Evolutionary conservation across 495 filamentous ascomycete genomes (phyloP).

Genomic region (Massariosphaeria phaeospora): DNA sequence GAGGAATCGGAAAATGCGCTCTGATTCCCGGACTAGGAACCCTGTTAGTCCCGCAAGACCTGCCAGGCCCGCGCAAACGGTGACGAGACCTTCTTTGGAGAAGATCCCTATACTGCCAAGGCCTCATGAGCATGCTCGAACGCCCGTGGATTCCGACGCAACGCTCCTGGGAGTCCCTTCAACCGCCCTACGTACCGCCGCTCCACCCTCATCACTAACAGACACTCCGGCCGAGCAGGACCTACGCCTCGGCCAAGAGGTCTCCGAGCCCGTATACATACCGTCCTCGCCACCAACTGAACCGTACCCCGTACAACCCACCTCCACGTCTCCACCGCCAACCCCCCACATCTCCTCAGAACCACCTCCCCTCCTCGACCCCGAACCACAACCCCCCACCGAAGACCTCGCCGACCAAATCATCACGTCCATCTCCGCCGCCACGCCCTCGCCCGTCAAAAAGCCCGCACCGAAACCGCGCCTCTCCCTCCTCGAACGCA

Average conservation of each 20-base stretch:
- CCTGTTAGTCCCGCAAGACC: background rate
- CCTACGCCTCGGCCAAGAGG: background rate
- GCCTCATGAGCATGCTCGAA: background rate
- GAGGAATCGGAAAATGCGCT: conserved; percentile 17
- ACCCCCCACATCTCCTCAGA: conserved; percentile 20
- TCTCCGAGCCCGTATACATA: conserved; percentile 12
- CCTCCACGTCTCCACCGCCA: conserved; percentile 7
- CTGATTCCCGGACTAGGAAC: conserved; percentile 19
- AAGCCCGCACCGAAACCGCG: conserved; percentile 31
- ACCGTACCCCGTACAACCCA: background rate
- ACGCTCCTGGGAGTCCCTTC: conserved; percentile 14
- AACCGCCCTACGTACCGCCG: background rate
- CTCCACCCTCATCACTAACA: background rate
- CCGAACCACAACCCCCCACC: conserved; percentile 15
- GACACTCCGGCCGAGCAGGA: background rate
- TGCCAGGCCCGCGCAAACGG: conserved; percentile 1
- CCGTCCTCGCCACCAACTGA: background rate
- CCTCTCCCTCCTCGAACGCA: conserved; percentile 43
- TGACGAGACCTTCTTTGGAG: conserved; percentile 9
- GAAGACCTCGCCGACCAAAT: conserved; percentile 38
- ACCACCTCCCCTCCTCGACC: conserved; percentile 18
- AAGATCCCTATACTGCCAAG: background rate
- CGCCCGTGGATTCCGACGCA: conserved; percentile 13
- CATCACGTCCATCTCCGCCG: conserved; percentile 37
- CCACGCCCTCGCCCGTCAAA: conserved; percentile 40